Evolutionary conservation across 768 basidiomycete species (phyloP), one percentile per base, ranked within the genome.

Genomic region (Lentinula edodes): DNA sequence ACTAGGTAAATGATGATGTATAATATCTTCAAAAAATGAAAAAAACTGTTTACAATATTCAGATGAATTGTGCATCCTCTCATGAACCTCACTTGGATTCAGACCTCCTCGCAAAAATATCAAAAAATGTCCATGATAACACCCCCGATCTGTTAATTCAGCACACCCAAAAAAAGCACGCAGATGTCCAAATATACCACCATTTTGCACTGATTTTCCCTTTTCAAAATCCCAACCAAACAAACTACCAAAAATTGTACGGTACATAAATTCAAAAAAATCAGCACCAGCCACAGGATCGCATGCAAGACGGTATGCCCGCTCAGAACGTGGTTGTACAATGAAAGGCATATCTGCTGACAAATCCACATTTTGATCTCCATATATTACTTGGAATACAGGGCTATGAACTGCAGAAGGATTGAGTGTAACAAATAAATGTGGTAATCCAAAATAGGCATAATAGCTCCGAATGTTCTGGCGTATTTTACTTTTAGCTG

Each of bases 231-330:
- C 65, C 71, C 71, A 74, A 0, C 69, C 70, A 36, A 71, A 61
- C 2, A 71, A 52, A 66, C 68, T 62, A 23, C 67, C 12, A 48
- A 62, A 58, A 71, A 72, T 4, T 72, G 64, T 64, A 69, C 75
- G 18, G n/a, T n/a, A n/a, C n/a, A n/a, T n/a, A n/a, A n/a, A n/a
- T n/a, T n/a, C n/a, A n/a, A n/a, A n/a, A n/a, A 55, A 75, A 75
- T 74, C 68, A 0, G 71, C 71, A 15, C 70, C 75, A 2, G 72
- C 69, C 10, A 74, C 72, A 43, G 75, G 74, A 61, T 75, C 74
- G 15, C 66, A 57, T 0, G 74, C 72, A 0, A 76, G 23, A 0
- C 66, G 28, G 0, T 67, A 13, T 3, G 72, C 72, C 2, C 70
- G 61, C n/a, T 65, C 61, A 42, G 10, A 39, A 4, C 67, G 42